Conservation (phyloP, 306 rosid genomes). For the Vigna radiata region DNA sequence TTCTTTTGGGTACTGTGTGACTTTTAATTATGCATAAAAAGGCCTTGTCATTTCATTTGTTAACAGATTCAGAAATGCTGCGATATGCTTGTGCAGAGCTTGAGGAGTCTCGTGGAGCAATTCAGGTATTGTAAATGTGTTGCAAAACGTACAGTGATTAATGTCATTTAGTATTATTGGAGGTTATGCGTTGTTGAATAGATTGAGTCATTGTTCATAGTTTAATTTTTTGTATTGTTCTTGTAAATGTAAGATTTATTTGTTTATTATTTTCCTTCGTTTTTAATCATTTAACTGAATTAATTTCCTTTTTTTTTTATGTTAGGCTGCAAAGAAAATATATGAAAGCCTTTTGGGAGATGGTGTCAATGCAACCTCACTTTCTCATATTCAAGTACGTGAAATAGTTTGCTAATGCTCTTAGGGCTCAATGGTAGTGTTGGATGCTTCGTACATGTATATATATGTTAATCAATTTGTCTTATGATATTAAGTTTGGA, state of each 20-base stretch:
- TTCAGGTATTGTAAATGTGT: slow-evolving; percentile 63
- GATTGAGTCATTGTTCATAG: background rate
- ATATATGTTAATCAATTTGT: slow-evolving; percentile 20
- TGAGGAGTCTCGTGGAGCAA: slow-evolving; percentile 98
- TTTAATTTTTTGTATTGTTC: background rate
- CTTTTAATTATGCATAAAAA: slow-evolving; percentile 20
- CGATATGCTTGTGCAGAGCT: slow-evolving; percentile 96
- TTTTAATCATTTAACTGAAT: slow-evolving; percentile 21
- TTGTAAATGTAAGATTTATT: background rate
- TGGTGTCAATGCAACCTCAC: slow-evolving; percentile 71
- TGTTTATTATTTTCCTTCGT: slow-evolving; percentile 3
- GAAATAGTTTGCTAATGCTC: slow-evolving; percentile 15
- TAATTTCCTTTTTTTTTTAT: slow-evolving; percentile 38
- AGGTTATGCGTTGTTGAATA: background rate
- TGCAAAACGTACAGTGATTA: background rate
- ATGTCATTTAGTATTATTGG: background rate
- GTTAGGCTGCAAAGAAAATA: slow-evolving; percentile 91
- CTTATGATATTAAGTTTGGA: slow-evolving; percentile 6
- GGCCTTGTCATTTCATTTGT: background rate
- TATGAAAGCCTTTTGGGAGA: slow-evolving; percentile 85
- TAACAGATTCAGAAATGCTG: slow-evolving; percentile 81
- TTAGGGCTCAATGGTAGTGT: slow-evolving; percentile 38
- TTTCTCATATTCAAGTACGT: slow-evolving; percentile 91
- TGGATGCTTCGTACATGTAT: slow-evolving; percentile 20
- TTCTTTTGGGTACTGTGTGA: background rate